Percentiles rank a stretch among this genome's conserved stretches.
Evolutionary conservation across 1,284 basidiomycete genomes (phyloP).

Genomic region (Ceratobasidium sp.): DNA sequence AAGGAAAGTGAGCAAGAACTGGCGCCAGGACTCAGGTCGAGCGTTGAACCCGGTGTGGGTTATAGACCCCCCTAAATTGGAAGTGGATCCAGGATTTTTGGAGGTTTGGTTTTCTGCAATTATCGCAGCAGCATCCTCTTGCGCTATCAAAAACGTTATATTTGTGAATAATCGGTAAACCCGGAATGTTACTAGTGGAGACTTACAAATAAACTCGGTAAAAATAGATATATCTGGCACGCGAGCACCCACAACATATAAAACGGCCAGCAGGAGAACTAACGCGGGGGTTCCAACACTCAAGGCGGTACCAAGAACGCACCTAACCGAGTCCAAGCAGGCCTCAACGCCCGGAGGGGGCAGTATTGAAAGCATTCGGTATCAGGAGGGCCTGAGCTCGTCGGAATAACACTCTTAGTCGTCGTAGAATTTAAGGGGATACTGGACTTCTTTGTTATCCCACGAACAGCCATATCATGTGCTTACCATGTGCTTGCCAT

Average conservation of each 20-base stretch:
- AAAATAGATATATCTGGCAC: conserved; percentile 23
- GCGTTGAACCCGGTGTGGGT: neutral
- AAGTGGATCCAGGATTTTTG: no score
- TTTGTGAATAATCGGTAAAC: neutral
- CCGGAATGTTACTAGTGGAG: neutral
- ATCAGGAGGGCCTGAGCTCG: no score
- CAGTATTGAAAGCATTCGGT: no score
- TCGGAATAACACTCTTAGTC: no score
- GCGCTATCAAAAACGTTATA: conserved; percentile 5
- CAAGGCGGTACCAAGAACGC: conserved; percentile 18
- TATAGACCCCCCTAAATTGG: no score
- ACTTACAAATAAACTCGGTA: conserved; percentile 41
- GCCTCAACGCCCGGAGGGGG: conserved; percentile 8
- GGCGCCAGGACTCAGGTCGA: conserved; percentile 36
- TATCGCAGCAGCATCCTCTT: conserved; percentile 19
- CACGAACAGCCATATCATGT: no score
- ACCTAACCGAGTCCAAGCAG: conserved; percentile 25
- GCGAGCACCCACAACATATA: conserved; percentile 7
- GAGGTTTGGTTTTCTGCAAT: conserved; percentile 1
- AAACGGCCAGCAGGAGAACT: conserved; percentile 7
- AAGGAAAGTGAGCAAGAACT: conserved; percentile 17
- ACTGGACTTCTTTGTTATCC: no score
- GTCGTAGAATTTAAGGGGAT: no score
- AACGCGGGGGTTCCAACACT: conserved; percentile 17
- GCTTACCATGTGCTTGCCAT: no score